Conservation (phyloP, 139 green algal genomes). For the Micractinium sp. region DNA sequence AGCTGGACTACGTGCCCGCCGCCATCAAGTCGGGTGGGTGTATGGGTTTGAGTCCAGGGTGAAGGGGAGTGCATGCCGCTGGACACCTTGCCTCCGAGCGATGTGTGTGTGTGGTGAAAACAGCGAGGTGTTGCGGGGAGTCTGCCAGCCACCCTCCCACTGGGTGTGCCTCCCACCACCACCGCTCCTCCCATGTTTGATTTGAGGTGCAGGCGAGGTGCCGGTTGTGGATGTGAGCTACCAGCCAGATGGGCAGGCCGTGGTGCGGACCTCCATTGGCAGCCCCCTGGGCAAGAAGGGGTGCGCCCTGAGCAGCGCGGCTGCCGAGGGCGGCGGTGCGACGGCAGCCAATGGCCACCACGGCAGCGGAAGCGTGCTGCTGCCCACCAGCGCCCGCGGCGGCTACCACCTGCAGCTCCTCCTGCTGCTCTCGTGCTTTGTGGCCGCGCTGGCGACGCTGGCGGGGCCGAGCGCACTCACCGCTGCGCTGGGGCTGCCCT, state of each 20-base stretch:
- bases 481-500: neutral
- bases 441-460: slow-evolving; percentile 17
- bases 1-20: slow-evolving; percentile 54
- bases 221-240: slow-evolving; percentile 28
- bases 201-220: slow-evolving; percentile 23
- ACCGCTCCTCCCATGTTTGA: neutral
- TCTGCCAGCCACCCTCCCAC: neutral
- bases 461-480: neutral
- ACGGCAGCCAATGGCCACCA: neutral
- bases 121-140: no score
- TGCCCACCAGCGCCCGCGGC: neutral
- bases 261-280: slow-evolving; percentile 14
- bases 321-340: neutral
- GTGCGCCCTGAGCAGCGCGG: neutral
- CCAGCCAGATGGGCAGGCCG: neutral
- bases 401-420: slow-evolving; percentile 12
- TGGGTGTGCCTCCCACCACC: no score
- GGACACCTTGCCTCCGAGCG: neutral
- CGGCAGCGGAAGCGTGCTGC: neutral
- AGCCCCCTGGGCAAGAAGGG: neutral
- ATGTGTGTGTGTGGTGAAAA: neutral
- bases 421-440: slow-evolving; percentile 13
- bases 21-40: slow-evolving; percentile 31
- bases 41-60: neutral
- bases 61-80: neutral